Evolutionary conservation across 1,284 basidiomycete genomes (phyloP).

Genomic region (Ganoderma sinense): DNA sequence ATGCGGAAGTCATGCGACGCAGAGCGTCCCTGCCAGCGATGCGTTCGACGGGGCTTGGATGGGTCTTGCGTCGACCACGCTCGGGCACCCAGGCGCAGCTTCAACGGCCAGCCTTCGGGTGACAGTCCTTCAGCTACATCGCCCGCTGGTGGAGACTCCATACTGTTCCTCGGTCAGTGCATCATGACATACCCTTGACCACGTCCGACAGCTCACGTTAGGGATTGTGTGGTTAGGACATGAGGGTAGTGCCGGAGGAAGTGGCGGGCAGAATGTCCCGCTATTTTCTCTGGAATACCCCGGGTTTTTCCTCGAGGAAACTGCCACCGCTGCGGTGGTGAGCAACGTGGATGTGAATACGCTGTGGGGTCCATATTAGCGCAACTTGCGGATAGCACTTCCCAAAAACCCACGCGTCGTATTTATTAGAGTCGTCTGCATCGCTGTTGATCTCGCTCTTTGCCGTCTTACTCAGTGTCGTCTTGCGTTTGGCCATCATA

Average conservation of each 20-base stretch:
- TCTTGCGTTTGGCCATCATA: neutral
- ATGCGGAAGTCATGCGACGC: neutral
- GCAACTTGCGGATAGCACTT: neutral
- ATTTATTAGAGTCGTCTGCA: neutral
- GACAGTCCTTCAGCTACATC: neutral
- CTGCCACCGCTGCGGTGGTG: neutral
- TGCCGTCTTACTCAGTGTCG: neutral
- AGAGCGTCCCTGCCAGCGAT: neutral
- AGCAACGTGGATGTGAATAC: neutral
- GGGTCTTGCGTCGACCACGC: neutral
- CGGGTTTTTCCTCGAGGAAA: neutral
- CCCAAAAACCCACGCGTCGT: neutral
- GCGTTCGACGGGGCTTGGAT: neutral
- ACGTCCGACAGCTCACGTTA: neutral
- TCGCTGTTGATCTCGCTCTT: neutral
- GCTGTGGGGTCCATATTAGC: neutral
- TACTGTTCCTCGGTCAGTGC: neutral
- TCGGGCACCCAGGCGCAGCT: neutral
- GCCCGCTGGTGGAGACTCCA: neutral
- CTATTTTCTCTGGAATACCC: neutral
- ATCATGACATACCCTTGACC: neutral
- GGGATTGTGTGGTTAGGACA: neutral
- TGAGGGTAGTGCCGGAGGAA: neutral
- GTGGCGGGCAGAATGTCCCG: neutral
- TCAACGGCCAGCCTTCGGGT: neutral